phyloP scores from a whole-genome alignment of 2,329 filamentous ascomycete species.

The Leptographium radiaticola region DNA sequence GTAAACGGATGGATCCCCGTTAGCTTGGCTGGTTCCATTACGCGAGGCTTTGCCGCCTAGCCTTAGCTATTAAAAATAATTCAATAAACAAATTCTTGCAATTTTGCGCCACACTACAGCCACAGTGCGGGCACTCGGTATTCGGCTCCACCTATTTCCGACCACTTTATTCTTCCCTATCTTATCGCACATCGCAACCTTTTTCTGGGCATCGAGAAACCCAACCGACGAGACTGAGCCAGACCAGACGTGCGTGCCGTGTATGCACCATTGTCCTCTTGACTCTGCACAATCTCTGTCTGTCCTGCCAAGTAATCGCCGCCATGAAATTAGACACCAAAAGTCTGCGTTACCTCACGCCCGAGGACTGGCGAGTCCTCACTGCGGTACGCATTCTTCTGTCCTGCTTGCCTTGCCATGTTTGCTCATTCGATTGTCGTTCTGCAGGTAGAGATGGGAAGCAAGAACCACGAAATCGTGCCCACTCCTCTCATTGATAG shows the following conservation, averaged over 20 bases:
- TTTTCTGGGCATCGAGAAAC: neutral
- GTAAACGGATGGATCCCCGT: slow-evolving; percentile 6
- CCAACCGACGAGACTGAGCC: neutral
- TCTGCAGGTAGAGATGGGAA: slow-evolving; percentile 73
- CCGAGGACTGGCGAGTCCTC: slow-evolving; percentile 91
- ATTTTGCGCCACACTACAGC: neutral
- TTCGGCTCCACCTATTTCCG: slow-evolving; percentile 6
- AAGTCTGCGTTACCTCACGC: slow-evolving; percentile 78
- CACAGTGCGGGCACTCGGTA: neutral
- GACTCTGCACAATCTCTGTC: neutral
- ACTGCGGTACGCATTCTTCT: slow-evolving; percentile 54
- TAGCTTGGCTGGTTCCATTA: slow-evolving; percentile 16
- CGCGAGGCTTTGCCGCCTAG: slow-evolving; percentile 25
- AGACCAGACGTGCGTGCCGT: neutral
- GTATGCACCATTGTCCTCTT: neutral
- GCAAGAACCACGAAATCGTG: slow-evolving; percentile 93
- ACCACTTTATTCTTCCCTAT: too few relatives aligned
- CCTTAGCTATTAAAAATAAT: slow-evolving; percentile 3
- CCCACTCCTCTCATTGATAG: slow-evolving; percentile 81
- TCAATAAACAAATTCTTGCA: slow-evolving; percentile 1
- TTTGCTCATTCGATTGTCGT: neutral
- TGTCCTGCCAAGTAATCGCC: slow-evolving; percentile 3
- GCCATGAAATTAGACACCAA: slow-evolving; percentile 92
- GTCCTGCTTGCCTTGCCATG: neutral
- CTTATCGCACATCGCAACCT: too few relatives aligned